phyloP scores from a whole-genome alignment of 2,329 filamentous ascomycete genomes.

The Aspergillus pseudoviridinutans region DNA sequence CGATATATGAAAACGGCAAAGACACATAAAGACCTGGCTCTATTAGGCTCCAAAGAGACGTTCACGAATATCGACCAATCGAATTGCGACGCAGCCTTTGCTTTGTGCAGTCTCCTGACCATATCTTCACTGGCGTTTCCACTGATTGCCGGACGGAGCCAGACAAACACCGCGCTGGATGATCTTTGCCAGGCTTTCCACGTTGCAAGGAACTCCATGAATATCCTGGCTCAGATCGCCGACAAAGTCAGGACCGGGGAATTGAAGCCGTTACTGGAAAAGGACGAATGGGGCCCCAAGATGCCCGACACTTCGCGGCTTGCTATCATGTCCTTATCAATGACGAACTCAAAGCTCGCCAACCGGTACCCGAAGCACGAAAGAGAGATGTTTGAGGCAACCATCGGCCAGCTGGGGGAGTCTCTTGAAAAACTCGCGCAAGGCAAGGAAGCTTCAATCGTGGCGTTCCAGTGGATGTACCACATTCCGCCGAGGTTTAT shows the following conservation, averaged over 20 bases:
- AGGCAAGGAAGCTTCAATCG: conserved; percentile 26
- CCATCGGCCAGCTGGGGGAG: conserved; percentile 24
- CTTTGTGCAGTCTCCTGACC: conserved; percentile 30
- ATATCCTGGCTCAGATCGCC: conserved; percentile 20
- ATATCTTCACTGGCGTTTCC: conserved; percentile 34
- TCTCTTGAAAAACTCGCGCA: conserved; percentile 27
- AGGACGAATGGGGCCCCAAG: conserved; percentile 20
- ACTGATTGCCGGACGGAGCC: conserved; percentile 7
- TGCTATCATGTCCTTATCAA: conserved; percentile 23
- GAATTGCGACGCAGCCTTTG: conserved; percentile 35
- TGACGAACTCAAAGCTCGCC: conserved; percentile 22
- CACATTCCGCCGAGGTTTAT: conserved; percentile 59
- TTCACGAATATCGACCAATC: conserved; percentile 18
- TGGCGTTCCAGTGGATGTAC: conserved; percentile 55
- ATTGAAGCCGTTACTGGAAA: conserved; percentile 23
- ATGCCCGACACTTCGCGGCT: conserved; percentile 34
- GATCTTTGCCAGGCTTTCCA: conserved; percentile 29
- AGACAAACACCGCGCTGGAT: conserved; percentile 17
- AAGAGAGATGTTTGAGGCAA: conserved; percentile 20
- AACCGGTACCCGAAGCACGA: conserved; percentile 21
- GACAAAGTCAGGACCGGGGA: conserved; percentile 23
- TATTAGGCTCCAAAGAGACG: conserved; percentile 21
- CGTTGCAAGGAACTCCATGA: conserved; percentile 28
- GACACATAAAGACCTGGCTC: conserved; percentile 23
- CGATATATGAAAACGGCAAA: conserved; percentile 26